phyloP scores from a whole-genome alignment of 2,329 filamentous ascomycete species.

The Penicillium psychrosexuale region DNA sequence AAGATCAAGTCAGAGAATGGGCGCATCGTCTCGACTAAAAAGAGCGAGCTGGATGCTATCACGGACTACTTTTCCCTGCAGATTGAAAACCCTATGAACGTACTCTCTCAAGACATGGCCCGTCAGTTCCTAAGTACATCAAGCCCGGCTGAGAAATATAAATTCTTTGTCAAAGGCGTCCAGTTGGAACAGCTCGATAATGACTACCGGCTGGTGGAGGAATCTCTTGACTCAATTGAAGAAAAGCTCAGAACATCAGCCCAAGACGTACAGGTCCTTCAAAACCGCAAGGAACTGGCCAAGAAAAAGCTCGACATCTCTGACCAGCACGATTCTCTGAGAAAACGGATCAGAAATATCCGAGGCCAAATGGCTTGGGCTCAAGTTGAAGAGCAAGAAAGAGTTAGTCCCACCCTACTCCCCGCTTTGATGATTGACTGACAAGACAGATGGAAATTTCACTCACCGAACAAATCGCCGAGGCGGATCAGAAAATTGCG shows the following conservation, averaged over 20 bases:
- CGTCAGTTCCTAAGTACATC: slow-evolving; percentile 88
- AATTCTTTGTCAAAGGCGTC: slow-evolving; percentile 91
- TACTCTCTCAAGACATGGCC: slow-evolving; percentile 92
- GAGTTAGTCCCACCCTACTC: slow-evolving; percentile 27
- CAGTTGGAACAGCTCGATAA: slow-evolving; percentile 88
- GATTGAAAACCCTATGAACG: slow-evolving; percentile 94
- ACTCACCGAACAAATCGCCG: slow-evolving; percentile 36
- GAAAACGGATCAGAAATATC: slow-evolving; percentile 58
- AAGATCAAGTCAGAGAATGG: slow-evolving; percentile 75
- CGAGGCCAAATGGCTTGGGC: slow-evolving; percentile 76
- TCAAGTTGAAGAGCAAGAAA: slow-evolving; percentile 76
- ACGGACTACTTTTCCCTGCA: slow-evolving; percentile 90
- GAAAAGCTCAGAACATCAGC: slow-evolving; percentile 59
- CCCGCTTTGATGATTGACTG: slow-evolving; percentile 2
- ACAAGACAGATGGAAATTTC: slow-evolving; percentile 32
- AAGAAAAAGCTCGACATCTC: slow-evolving; percentile 63
- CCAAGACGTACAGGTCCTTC: slow-evolving; percentile 62
- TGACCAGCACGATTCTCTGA: slow-evolving; percentile 64
- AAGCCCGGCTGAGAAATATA: slow-evolving; percentile 81
- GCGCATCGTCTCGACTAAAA: slow-evolving; percentile 74
- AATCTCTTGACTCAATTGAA: slow-evolving; percentile 71
- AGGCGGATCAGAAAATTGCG: slow-evolving; percentile 49
- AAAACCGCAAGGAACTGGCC: slow-evolving; percentile 59
- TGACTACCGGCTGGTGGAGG: slow-evolving; percentile 81
- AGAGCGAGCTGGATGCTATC: slow-evolving; percentile 84